A percentile compares a stretch with the other conserved stretches of the same genome.
Evolutionary conservation across 768 basidiomycete genomes (phyloP).

Genomic region (Phylloporus arenicola): DNA sequence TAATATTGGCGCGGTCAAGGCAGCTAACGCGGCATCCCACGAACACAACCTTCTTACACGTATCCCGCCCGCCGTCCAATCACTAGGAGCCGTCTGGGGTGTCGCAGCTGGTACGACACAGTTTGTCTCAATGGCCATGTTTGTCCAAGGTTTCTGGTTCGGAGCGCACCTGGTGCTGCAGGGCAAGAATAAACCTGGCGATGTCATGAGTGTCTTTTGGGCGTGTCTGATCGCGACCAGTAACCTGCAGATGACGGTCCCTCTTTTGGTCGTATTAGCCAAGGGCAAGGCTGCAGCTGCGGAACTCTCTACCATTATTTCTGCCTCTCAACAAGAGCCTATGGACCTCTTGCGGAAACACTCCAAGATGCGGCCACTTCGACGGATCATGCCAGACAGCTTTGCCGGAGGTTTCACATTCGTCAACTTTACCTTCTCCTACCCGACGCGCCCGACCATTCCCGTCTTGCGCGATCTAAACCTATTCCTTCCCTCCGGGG

Average conservation of each 20-base stretch:
- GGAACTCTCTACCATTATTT: constrained; percentile 21
- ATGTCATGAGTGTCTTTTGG: constrained; percentile 98
- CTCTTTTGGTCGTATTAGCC: constrained; percentile 63
- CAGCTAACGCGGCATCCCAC: constrained; percentile 70
- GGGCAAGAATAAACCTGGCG: constrained; percentile 61
- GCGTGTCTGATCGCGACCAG: constrained; percentile 87
- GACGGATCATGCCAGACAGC: constrained; percentile 57
- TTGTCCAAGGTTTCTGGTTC: constrained; percentile 97
- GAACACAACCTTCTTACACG: constrained; percentile 48
- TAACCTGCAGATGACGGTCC: constrained; percentile 84
- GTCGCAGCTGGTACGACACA: constrained; percentile 61
- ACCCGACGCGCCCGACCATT: constrained; percentile 63
- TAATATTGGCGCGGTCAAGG: constrained; percentile 87
- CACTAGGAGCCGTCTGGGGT: constrained; percentile 72
- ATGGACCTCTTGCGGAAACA: constrained; percentile 18
- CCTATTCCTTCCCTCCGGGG: constrained; percentile 64
- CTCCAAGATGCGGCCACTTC: constrained; percentile 32
- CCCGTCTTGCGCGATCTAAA: constrained; percentile 54
- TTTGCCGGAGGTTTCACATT: constrained; percentile 72
- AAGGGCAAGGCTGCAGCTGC: constrained; percentile 53
- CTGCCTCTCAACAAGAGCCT: constrained; percentile 33
- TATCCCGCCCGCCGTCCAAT: constrained; percentile 43
- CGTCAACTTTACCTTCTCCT: constrained; percentile 58
- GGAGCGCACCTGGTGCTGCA: constrained; percentile 84
- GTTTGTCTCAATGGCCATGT: constrained; percentile 86